Evolutionary conservation across 2,329 filamentous ascomycete genomes (phyloP).

Genomic region (Ophiostoma montium): DNA sequence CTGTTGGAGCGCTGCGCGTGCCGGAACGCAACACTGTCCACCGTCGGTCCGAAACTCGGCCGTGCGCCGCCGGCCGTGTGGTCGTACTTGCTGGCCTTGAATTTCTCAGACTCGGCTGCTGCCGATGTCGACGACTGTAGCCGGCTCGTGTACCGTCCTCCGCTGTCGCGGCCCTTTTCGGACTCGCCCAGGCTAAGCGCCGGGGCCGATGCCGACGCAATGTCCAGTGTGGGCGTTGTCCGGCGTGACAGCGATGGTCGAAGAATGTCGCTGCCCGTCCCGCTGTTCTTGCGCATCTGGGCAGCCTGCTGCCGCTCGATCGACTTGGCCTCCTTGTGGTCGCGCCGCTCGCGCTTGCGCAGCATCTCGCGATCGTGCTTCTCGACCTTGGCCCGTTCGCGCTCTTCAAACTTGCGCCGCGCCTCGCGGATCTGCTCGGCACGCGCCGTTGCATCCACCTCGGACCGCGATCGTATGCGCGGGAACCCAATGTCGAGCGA

Average conservation of each 20-base stretch:
- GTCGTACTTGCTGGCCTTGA: slow-evolving; percentile 34
- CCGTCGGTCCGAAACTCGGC: slow-evolving; percentile 21
- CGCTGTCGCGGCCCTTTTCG: slow-evolving; percentile 1
- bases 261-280: slow-evolving; percentile 14
- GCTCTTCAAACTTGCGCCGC: slow-evolving; percentile 48
- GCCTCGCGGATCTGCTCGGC: slow-evolving; percentile 45
- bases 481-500: slow-evolving; percentile 44
- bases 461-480: slow-evolving; percentile 45
- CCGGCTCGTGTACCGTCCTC: slow-evolving; percentile 8
- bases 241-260: slow-evolving; percentile 14
- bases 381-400: slow-evolving; percentile 46
- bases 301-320: slow-evolving; percentile 31
- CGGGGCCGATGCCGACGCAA: slow-evolving; percentile 12
- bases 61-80: slow-evolving; percentile 22
- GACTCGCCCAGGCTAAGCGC: slow-evolving; percentile 11
- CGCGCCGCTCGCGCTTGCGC: slow-evolving; percentile 42
- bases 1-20: slow-evolving; percentile 27
- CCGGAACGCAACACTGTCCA: slow-evolving; percentile 31
- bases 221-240: slow-evolving; percentile 12
- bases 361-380: slow-evolving; percentile 47
- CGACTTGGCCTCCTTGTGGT: slow-evolving; percentile 39
- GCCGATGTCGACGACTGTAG: not conserved
- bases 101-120: slow-evolving; percentile 25
- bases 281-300: slow-evolving; percentile 25
- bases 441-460: slow-evolving; percentile 39